Evolutionary conservation across 2,329 filamentous ascomycete species (phyloP), one percentile per base, ranked within the genome.

Genomic region (Fusarium paranaense): DNA sequence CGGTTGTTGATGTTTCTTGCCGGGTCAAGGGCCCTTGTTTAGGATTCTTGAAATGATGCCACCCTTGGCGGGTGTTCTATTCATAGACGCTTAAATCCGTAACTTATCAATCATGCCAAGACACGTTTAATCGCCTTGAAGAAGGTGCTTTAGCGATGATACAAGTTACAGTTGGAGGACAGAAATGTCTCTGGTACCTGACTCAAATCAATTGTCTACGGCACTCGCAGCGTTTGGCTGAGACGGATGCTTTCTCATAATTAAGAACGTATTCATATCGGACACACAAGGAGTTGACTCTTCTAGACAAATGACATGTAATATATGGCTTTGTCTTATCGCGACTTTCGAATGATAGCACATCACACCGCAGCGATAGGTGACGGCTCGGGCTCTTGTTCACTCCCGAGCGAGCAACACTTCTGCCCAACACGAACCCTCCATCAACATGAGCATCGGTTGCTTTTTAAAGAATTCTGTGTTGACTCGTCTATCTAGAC

Each of bases 91-190:
- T 62, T 62, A 62, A 35, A 62, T 35, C 59, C 40, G 59, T 8
- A 25, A 42, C 59, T 62, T 62, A 62, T 50, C 42, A 62, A 62
- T 50, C 59, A 62, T 35, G 59, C 42, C 42, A 45, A 54, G 40
- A 62, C 27, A 40, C 32, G 52, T 57, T 25, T 13, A 20, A 32
- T 30, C 47, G 47, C 25, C 7, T 50, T 52, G 27, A 52, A 32
- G 11, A 59, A 56, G 11, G 13, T 32, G 20, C 52, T 56, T 35
- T 56, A 22, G 50, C 50, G 50, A 50, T 30, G 5, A 6, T 52
- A 27, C 18, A 13, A 30, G 45, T 30, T 27, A 18, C 20, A 16
- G 20, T 25, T 14, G 20, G 20, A 14, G 5, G 45, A 27, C 3
- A 32, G 27, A 52, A 9, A 4, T 47, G 42, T 47, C 42, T 47